These are phyloP conservation scores for Magnaporthiopsis incrustans DNA, from an alignment of 2,329 filamentous ascomycete genomes.

Conservation along the genomic window DNA sequence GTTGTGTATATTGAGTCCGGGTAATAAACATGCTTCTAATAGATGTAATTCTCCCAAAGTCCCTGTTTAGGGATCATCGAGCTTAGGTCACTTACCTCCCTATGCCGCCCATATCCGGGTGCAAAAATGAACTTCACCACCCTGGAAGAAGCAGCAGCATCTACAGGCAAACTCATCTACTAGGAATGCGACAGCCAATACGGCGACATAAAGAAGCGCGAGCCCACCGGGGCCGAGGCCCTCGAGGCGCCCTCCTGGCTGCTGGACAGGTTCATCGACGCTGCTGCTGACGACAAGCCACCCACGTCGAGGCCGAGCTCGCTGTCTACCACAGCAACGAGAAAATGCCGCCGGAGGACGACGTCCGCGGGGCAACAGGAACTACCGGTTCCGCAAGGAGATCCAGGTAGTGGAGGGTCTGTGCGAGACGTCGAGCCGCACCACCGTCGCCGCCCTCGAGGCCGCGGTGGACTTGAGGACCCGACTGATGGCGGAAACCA, in stretches of 20 bases:
- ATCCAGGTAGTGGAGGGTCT: neutral
- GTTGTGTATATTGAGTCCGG: too few relatives aligned
- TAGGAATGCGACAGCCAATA: neutral
- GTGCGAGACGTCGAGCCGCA: neutral
- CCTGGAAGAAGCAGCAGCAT: neutral
- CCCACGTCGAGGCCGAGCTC: neutral
- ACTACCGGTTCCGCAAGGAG: neutral
- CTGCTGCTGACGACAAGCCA: neutral
- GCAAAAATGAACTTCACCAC: constrained; percentile 3
- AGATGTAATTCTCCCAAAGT: neutral
- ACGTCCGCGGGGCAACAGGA: neutral
- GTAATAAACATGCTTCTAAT: neutral
- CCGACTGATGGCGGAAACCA: neutral
- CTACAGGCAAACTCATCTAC: constrained; percentile 3
- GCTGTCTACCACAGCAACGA: neutral
- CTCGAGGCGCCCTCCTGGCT: constrained; percentile 1
- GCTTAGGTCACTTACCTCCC: neutral
- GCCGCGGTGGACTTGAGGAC: neutral
- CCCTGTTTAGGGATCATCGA: too few relatives aligned
- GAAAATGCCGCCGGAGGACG: neutral
- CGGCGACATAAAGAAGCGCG: neutral
- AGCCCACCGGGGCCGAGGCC: neutral
- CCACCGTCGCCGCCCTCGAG: neutral
- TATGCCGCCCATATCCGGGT: neutral
- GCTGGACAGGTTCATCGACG: neutral